phyloP scores from a whole-genome alignment of 192 early-diverging fungal species.

The Phlyctochytrium arcticum region DNA sequence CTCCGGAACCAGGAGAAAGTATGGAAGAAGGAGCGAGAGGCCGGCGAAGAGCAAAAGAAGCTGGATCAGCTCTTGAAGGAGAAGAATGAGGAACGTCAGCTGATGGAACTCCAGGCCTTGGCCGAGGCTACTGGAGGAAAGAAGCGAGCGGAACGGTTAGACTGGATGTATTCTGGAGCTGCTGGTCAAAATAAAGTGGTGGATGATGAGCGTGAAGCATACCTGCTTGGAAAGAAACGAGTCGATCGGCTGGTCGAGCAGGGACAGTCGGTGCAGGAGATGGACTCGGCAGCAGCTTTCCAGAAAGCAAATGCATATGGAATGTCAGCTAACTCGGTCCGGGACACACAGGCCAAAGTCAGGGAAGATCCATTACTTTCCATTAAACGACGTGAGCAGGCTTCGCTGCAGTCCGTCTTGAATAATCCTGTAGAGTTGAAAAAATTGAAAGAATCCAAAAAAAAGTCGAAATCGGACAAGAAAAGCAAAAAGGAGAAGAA shows the following conservation, averaged over 20 bases:
- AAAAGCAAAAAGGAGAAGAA: slow-evolving; percentile 47
- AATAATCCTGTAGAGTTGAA: slow-evolving; percentile 69
- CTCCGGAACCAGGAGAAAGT: slow-evolving; percentile 88
- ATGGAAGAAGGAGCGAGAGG: slow-evolving; percentile 79
- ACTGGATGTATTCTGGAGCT: slow-evolving; percentile 94
- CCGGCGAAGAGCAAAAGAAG: slow-evolving; percentile 82
- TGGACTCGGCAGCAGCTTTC: slow-evolving; percentile 11
- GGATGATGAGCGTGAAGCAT: slow-evolving; percentile 79
- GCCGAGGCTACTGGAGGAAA: slow-evolving; percentile 56
- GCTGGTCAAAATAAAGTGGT: slow-evolving; percentile 47
- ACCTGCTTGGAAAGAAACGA: slow-evolving; percentile 81
- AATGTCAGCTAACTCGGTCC: slow-evolving; percentile 64
- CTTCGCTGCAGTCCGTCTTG: slow-evolving; percentile 66
- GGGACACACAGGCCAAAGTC: slow-evolving; percentile 79
- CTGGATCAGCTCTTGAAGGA: slow-evolving; percentile 88
- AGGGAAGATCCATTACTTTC: slow-evolving; percentile 88
- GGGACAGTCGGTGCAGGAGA: slow-evolving; percentile 38
- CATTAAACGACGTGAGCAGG: slow-evolving; percentile 86
- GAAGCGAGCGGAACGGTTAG: slow-evolving; percentile 68
- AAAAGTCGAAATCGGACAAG: slow-evolving; percentile 49
- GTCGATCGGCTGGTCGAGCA: slow-evolving; percentile 61
- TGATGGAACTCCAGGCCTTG: slow-evolving; percentile 76
- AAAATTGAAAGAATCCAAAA: slow-evolving; percentile 43
- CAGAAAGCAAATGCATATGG: slow-evolving; percentile 35
- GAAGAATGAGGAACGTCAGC: slow-evolving; percentile 82